Evolutionary conservation across 2,329 filamentous ascomycete genomes (phyloP).

Genomic region (Penicillium sclerotiorum): DNA sequence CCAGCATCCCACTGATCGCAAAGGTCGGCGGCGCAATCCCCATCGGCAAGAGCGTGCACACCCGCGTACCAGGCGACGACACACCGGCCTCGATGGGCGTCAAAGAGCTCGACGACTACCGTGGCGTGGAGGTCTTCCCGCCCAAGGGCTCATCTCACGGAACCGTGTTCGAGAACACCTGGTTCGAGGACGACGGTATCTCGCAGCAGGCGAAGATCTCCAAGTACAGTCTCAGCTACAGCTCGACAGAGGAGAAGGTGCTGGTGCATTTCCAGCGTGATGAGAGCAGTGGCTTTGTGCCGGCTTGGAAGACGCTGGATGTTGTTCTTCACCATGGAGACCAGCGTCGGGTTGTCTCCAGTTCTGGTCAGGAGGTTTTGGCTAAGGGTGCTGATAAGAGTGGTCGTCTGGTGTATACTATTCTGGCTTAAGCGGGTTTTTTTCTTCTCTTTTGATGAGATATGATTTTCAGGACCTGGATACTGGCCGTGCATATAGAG

Average conservation of each 20-base stretch:
- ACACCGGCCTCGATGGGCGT: slow-evolving; percentile 47
- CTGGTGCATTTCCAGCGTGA: slow-evolving; percentile 46
- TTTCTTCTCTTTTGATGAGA: not conserved
- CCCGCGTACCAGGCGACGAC: slow-evolving; percentile 54
- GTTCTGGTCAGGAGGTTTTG: slow-evolving; percentile 32
- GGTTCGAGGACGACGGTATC: slow-evolving; percentile 63
- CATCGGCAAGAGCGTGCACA: slow-evolving; percentile 55
- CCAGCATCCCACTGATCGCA: slow-evolving; percentile 59
- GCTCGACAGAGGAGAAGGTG: slow-evolving; percentile 49
- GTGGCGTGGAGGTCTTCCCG: slow-evolving; percentile 62
- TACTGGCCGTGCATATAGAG: not conserved
- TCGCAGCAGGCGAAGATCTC: slow-evolving; percentile 48
- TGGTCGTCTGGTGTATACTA: slow-evolving; percentile 34
- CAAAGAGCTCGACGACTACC: slow-evolving; percentile 55
- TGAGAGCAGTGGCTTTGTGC: slow-evolving; percentile 46
- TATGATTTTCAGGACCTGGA: not conserved
- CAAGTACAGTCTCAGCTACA: slow-evolving; percentile 48
- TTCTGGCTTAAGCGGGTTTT: slow-evolving; percentile 22
- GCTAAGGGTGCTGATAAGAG: slow-evolving; percentile 31
- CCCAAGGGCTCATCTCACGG: slow-evolving; percentile 46
- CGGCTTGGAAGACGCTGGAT: slow-evolving; percentile 54
- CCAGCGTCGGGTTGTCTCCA: slow-evolving; percentile 42
- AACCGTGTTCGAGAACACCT: slow-evolving; percentile 45
- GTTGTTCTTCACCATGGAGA: slow-evolving; percentile 58
- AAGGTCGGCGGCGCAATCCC: slow-evolving; percentile 58